phyloP scores from a whole-genome alignment of 2,329 filamentous ascomycete species.

The Achaetomium macrosporum region DNA sequence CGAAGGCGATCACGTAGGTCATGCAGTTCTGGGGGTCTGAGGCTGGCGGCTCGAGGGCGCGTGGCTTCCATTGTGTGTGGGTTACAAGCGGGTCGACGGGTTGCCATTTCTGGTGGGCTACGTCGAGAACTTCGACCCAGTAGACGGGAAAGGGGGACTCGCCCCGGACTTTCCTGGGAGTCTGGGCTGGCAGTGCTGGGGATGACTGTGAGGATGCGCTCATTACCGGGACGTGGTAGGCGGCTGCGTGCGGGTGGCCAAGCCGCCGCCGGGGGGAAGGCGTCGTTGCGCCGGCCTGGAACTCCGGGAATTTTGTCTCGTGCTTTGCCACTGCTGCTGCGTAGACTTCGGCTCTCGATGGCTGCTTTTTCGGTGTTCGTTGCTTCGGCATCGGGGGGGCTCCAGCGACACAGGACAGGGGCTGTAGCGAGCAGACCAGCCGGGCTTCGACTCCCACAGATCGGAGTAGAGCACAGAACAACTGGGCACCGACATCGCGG shows the following conservation, averaged over 20 bases:
- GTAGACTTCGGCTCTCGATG: slow-evolving; percentile 32
- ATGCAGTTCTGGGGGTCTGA: slow-evolving; percentile 71
- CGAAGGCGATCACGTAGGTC: slow-evolving; percentile 79
- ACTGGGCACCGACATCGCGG: slow-evolving; percentile 79
- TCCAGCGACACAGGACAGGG: slow-evolving; percentile 60
- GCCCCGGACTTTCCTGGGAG: slow-evolving; percentile 49
- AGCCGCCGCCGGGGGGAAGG: slow-evolving; percentile 43
- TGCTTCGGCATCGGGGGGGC: slow-evolving; percentile 44
- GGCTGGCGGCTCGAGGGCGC: slow-evolving; percentile 74
- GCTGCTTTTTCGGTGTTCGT: slow-evolving; percentile 27
- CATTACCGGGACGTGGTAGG: slow-evolving; percentile 44
- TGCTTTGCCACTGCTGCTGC: slow-evolving; percentile 38
- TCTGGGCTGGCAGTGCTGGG: slow-evolving; percentile 33
- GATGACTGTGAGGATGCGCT: slow-evolving; percentile 21
- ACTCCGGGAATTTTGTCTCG: slow-evolving; percentile 24
- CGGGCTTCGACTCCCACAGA: slow-evolving; percentile 75
- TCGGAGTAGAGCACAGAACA: slow-evolving; percentile 84
- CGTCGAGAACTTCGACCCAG: slow-evolving; percentile 90
- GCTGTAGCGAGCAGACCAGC: slow-evolving; percentile 85
- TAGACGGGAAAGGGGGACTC: slow-evolving; percentile 80
- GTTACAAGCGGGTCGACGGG: slow-evolving; percentile 82
- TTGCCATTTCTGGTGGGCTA: slow-evolving; percentile 85
- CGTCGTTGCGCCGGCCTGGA: slow-evolving; percentile 24
- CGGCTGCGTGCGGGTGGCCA: slow-evolving; percentile 50
- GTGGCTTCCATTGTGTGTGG: slow-evolving; percentile 67